Percentiles rank a stretch among this genome's conserved stretches.
These are phyloP conservation scores for Hericium rajendrae DNA, from an alignment of 768 basidiomycete genomes.

Conservation along the genomic window DNA sequence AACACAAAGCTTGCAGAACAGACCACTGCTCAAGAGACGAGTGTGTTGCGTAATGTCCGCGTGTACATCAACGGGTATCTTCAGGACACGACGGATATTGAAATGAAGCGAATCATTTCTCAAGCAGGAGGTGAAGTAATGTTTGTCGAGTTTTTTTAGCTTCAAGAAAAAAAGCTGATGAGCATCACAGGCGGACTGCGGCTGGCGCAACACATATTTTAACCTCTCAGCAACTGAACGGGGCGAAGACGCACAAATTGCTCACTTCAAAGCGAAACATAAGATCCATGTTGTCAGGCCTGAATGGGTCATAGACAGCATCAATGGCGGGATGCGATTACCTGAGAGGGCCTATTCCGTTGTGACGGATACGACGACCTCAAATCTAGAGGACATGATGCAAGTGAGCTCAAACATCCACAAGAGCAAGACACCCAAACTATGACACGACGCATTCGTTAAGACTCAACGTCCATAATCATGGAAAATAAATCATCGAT, in stretches of 20 bases:
- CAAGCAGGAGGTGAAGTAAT: conserved; percentile 55
- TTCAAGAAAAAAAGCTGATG: background rate
- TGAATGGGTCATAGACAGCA: conserved; percentile 67
- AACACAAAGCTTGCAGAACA: conserved; percentile 20
- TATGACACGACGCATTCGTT: no score
- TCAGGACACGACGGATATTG: conserved; percentile 64
- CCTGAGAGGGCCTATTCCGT: conserved; percentile 53
- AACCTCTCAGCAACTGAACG: conserved; percentile 62
- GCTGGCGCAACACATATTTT: conserved; percentile 72
- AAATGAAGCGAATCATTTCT: conserved; percentile 63
- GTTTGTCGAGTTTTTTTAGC: conserved; percentile 28
- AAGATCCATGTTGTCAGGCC: conserved; percentile 59
- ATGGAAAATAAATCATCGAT: no score
- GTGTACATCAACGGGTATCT: conserved; percentile 70
- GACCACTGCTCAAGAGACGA: conserved; percentile 10
- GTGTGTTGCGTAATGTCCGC: conserved; percentile 33
- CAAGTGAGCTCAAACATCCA: no score
- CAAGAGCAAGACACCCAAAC: no score
- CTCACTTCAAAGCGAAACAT: conserved; percentile 40
- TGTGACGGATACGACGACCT: background rate
- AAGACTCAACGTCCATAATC: no score
- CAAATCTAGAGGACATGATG: no score
- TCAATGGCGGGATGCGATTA: conserved; percentile 46
- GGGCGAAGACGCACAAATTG: conserved; percentile 58
- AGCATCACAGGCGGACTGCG: conserved; percentile 34